Evolutionary conservation across 2,329 filamentous ascomycete species (phyloP).

Genomic region (Trichoderma afroharzianum): DNA sequence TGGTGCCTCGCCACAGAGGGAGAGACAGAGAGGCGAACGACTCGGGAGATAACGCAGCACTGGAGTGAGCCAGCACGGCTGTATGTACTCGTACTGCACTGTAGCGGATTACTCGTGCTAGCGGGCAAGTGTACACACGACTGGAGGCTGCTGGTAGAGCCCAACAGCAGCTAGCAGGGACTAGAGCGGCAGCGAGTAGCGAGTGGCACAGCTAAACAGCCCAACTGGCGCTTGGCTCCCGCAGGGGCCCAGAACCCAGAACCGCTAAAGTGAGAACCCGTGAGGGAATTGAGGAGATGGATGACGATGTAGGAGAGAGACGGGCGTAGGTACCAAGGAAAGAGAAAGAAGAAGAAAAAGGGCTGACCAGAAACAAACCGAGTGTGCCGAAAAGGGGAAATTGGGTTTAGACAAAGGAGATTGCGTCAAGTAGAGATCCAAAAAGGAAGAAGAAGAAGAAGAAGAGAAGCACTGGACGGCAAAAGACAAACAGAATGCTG

Average conservation of each 20-base stretch:
- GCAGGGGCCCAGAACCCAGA: constrained; percentile 2
- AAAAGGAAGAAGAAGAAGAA: neutral
- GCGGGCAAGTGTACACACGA: neutral
- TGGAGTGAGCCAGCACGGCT: neutral
- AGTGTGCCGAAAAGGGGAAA: neutral
- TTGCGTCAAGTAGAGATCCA: neutral
- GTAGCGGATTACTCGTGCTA: neutral
- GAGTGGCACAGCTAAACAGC: neutral
- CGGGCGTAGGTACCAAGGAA: neutral
- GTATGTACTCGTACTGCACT: too few species aligned
- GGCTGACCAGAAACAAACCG: neutral
- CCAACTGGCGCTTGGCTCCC: constrained; percentile 1
- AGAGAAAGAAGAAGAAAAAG: neutral
- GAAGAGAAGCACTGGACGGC: too few species aligned
- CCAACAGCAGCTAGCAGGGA: neutral
- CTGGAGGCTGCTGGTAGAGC: neutral
- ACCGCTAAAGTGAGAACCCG: neutral
- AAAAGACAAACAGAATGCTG: neutral
- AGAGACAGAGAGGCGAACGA: constrained; percentile 7
- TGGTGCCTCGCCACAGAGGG: constrained; percentile 3
- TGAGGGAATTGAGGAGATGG: neutral
- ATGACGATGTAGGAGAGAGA: neutral
- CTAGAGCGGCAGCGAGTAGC: neutral
- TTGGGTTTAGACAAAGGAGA: neutral
- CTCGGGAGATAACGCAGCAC: neutral